Evolutionary conservation across 495 filamentous ascomycete species (phyloP).

Genomic region (Aspergillus diversus): DNA sequence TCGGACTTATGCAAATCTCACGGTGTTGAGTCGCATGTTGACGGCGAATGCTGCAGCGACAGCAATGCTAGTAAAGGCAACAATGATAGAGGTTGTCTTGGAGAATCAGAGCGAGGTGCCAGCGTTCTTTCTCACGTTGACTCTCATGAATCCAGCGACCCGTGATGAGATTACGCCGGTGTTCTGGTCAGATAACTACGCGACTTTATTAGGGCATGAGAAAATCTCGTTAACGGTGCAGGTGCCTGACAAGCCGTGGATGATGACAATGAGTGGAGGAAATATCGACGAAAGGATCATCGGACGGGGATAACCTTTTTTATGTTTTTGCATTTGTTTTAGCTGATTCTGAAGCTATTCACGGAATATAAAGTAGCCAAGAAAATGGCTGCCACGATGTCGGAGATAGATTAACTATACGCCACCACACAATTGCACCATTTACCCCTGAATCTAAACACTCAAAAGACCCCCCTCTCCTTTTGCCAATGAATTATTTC

Average conservation of each 20-base stretch:
- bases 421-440: too few relatives aligned
- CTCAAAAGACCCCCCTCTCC: not conserved
- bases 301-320: not conserved
- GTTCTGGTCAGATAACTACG: constrained; percentile 65
- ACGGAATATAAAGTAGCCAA: not conserved
- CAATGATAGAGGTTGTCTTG: constrained; percentile 36
- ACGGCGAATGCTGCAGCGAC: constrained; percentile 40
- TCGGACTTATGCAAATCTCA: constrained; percentile 55
- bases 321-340: not conserved
- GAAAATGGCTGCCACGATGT: not conserved
- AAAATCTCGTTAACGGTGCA: constrained; percentile 39
- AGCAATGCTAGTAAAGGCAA: constrained; percentile 3
- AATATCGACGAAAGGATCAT: constrained; percentile 18
- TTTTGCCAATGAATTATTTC: too few relatives aligned
- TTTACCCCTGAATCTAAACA: not conserved
- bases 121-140: constrained; percentile 60
- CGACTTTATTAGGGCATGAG: constrained; percentile 63
- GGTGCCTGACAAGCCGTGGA: constrained; percentile 22
- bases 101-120: constrained; percentile 57
- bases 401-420: not conserved
- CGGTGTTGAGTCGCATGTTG: constrained; percentile 45
- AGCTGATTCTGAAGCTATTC: not conserved
- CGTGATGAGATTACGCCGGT: constrained; percentile 53
- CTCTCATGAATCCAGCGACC: constrained; percentile 40
- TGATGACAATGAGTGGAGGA: constrained; percentile 19